Base-by-base conservation (phyloP, 768 basidiomycete genomes). In the Auricularia auricula-judae region DNA sequence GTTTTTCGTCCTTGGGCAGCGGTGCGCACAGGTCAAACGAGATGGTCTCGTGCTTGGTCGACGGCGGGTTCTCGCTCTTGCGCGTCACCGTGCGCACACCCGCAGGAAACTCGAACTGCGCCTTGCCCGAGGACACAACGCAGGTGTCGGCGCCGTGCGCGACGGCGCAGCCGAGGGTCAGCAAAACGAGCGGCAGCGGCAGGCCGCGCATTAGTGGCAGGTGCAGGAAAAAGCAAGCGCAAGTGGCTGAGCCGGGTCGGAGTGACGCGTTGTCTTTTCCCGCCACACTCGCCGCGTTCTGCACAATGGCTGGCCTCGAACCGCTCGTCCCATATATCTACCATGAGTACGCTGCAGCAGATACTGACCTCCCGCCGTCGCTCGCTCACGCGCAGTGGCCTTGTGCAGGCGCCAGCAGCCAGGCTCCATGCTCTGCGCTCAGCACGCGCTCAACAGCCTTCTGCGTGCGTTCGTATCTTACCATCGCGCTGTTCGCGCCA, bases 371-470 rank as follows among this genome's bases (percentile, higher is more conserved):
- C 7, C 61, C 4, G 47, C 16, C 12, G 42, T 5, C 12, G 2
- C 3, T 18, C 56, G 23, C 18, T 65, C 11, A 62, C 29, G 43
- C 8, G 16, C 16, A 12, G 36, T 18, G 21, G 21, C 58, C 29
- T 29, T 29, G 29, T 29, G 29, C 21, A 61, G 44, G 59, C 36
- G 73, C 66, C 91, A 93, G 73, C 82, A 91, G 71, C 67, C 75
- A 64, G 89, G 89, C 29, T 91, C 89, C 2, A 89, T 89, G 83
- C 81, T 93, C 36, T 93, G 91, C 72, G 91, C 91, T 12, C 91
- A 93, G 71, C 89, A 93, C 75, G 89, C 91, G 7, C 78, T 93
- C 36, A 93, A 93, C 72, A 83, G 83, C 18, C 78, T 93, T 21
- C 79, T 93, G 36, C 91, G 91, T 92, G 36, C 91, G 91, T 92